phyloP scores from a whole-genome alignment of 148 eudicot genomes.

The Vaccinium darrowii region DNA sequence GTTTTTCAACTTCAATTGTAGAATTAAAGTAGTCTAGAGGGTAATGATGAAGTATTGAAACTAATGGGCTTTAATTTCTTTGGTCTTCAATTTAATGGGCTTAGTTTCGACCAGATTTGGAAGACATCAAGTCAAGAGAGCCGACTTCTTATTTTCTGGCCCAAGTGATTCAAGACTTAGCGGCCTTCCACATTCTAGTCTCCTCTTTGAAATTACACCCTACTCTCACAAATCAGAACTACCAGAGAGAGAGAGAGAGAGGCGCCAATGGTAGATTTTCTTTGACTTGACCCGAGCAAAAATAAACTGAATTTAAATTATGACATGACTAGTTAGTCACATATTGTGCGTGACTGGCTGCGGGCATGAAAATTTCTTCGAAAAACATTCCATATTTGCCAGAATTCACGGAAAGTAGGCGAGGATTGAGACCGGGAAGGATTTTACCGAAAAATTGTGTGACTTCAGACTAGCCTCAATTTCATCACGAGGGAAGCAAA shows the following conservation, averaged over 20 bases:
- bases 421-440: neutral
- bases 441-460: neutral
- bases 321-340: neutral
- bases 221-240: neutral
- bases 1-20: neutral
- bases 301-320: neutral
- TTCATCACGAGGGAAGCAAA: neutral
- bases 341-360: neutral
- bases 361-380: neutral
- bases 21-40: neutral
- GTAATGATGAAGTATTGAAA: conserved; percentile 8
- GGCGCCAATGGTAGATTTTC: neutral
- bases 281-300: neutral
- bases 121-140: neutral
- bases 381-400: neutral
- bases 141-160: neutral
- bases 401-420: neutral
- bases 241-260: conserved; percentile 3
- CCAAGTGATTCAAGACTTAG: neutral
- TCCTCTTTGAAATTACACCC: conserved; percentile 11
- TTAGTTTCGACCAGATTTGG: neutral
- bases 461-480: neutral
- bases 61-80: neutral
- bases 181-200: conserved; percentile 6
- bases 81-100: neutral